A percentile compares a stretch with the other conserved stretches of the same genome.
Evolutionary conservation across 192 early-diverging fungal species (phyloP).

Genomic region (Helicostylum pulchrum): DNA sequence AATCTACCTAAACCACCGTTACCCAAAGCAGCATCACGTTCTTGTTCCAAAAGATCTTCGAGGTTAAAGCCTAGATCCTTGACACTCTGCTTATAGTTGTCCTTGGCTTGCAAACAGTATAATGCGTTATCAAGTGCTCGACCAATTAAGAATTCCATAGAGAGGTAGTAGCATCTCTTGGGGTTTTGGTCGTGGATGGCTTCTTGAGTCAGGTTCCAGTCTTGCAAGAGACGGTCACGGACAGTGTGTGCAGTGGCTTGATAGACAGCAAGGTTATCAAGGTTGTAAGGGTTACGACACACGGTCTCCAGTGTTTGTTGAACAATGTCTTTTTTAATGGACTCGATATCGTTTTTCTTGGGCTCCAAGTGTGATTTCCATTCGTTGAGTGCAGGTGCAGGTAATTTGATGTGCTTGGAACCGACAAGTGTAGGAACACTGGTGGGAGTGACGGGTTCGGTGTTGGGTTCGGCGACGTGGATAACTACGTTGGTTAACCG

Average conservation of each 20-base stretch:
- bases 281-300: slow-evolving; percentile 81
- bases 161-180: slow-evolving; percentile 96
- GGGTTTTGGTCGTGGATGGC: slow-evolving; percentile 55
- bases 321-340: slow-evolving; percentile 81
- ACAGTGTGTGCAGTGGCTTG: slow-evolving; percentile 87
- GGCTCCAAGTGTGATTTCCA: slow-evolving; percentile 5
- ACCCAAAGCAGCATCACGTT: slow-evolving; percentile 93
- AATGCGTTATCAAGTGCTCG: slow-evolving; percentile 96
- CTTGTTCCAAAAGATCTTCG: slow-evolving; percentile 92
- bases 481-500: slow-evolving; percentile 22
- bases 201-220: slow-evolving; percentile 73
- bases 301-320: slow-evolving; percentile 87
- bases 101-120: slow-evolving; percentile 81
- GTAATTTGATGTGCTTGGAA: neutral
- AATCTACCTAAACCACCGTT: slow-evolving; percentile 96
- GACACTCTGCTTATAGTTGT: slow-evolving; percentile 59
- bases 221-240: slow-evolving; percentile 60
- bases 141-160: slow-evolving; percentile 95
- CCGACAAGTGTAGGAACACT: slow-evolving; percentile 5
- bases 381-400: neutral
- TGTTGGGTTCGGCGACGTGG: slow-evolving; percentile 1
- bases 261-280: slow-evolving; percentile 91
- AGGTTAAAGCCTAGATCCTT: slow-evolving; percentile 85
- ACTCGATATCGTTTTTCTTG: slow-evolving; percentile 47
- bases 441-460: slow-evolving; percentile 9